A percentile compares a stretch with the other conserved stretches of the same genome.
Conservation (phyloP, 164 flowering plant genomes). For the Echeveria elegans region DNA sequence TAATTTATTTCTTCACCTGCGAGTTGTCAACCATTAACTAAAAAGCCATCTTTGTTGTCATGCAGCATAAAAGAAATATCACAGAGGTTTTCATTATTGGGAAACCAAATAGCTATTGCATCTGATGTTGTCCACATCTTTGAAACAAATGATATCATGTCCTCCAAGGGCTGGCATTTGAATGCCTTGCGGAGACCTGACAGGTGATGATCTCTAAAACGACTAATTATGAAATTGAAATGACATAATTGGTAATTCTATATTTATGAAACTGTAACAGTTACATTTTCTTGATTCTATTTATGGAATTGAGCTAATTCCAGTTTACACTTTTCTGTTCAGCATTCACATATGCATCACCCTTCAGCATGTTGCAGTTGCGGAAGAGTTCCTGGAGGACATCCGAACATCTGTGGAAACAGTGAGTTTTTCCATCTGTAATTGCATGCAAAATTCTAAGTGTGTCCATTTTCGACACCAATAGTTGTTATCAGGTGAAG, state of each 20-base stretch:
- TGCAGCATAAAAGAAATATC: conserved; percentile 66
- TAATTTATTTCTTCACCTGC: neutral
- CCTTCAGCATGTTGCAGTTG: conserved; percentile 77
- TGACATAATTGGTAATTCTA: too few species aligned
- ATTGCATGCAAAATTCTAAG: too few species aligned
- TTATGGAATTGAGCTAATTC: conserved; percentile 7
- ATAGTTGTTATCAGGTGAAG: conserved; percentile 67
- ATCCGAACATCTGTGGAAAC: conserved; percentile 57
- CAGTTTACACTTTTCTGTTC: conserved; percentile 23
- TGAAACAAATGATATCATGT: conserved; percentile 84
- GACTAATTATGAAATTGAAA: too few species aligned
- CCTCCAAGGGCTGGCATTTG: conserved; percentile 93
- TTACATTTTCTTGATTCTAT: neutral
- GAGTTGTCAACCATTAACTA: neutral
- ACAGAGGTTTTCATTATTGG: conserved; percentile 74
- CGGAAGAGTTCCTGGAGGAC: conserved; percentile 63
- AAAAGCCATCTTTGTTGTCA: neutral
- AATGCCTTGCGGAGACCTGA: conserved; percentile 91
- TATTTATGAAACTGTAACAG: too few species aligned
- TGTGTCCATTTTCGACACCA: too few species aligned
- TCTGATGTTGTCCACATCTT: conserved; percentile 73
- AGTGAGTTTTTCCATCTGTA: conserved; percentile 63
- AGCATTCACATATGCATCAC: conserved; percentile 92
- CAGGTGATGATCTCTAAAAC: conserved; percentile 46
- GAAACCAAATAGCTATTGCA: conserved; percentile 87